These are phyloP conservation scores for Chlorella sp. DNA, from an alignment of 139 green algal species.

Conservation along the genomic window DNA sequence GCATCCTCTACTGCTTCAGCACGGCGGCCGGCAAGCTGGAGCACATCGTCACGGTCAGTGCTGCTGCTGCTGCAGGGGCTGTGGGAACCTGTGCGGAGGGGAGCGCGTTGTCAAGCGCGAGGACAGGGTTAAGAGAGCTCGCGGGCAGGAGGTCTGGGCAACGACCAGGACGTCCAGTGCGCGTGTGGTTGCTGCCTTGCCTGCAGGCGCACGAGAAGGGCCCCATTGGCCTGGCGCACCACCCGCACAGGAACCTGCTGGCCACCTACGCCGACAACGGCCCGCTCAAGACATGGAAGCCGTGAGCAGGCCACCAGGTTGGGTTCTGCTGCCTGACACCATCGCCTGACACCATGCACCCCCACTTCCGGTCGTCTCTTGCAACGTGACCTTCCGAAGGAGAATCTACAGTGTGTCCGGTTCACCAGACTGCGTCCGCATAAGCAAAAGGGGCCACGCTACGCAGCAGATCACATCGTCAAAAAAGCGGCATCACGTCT, in stretches of 20 bases:
- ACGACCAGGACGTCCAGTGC: not conserved
- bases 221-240: slow-evolving; percentile 83
- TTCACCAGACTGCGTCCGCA: too few species aligned
- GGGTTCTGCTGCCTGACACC: too few species aligned
- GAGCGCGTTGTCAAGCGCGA: not conserved
- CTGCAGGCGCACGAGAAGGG: slow-evolving; percentile 72
- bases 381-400: too few species aligned
- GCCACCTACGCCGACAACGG: slow-evolving; percentile 79
- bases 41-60: slow-evolving; percentile 68
- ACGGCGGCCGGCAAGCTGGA: slow-evolving; percentile 69
- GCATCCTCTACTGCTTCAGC: slow-evolving; percentile 75
- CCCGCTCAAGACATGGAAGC: slow-evolving; percentile 78
- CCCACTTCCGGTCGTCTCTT: too few species aligned
- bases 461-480: too few species aligned
- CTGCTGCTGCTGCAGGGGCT: not conserved
- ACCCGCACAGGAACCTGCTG: slow-evolving; percentile 91
- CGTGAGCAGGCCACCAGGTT: too few species aligned
- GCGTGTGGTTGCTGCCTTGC: not conserved
- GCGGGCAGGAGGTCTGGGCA: not conserved
- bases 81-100: not conserved
- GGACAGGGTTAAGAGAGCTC: not conserved
- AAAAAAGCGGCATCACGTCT: too few species aligned
- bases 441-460: too few species aligned
- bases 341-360: too few species aligned
- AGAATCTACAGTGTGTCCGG: too few species aligned